Evolutionary conservation across 73 alveolate species (phyloP), one percentile per base, ranked within the genome.

Genomic region (Paramecium sexaurelia): DNA sequence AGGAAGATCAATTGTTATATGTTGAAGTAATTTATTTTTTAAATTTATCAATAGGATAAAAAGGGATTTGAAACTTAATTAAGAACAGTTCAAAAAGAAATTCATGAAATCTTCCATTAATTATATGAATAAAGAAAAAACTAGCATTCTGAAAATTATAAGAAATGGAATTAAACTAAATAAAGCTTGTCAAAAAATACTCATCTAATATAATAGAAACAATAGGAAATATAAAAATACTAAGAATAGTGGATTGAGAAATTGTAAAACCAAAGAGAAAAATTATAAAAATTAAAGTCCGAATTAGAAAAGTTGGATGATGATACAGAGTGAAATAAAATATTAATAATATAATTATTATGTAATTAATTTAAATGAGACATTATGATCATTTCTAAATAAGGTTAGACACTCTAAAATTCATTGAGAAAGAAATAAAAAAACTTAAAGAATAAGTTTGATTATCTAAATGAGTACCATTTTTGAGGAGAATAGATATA

Each of bases 11-110:
- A 45, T 78, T 78, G 41, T 17, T 78, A 22, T 26, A 10, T 11
- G 11, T 39, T 7, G 90, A 78, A 11, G 90, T 78, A 78, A 24
- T 19, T 37, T 36, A 78, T 2, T 51, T n/a, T n/a, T 5, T 10
- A 78, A 19, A 78, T 10, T 2, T 40, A 17, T 10, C 7, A 29
- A 41, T 19, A 78, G 90, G 90, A 40, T 61, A 40, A 78, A 32
- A 78, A 78, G 73, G 90, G 55, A 40, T 78, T 78, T 43, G 73
- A 78, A 19, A 78, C 71, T 20, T 20, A 78, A 78, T 78, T 78
- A 47, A 78, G 36, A 45, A 78, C 90, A 3, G 36, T 78, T 20
- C 20, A 39, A 24, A 39, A 78, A 43, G 90, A 78, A 43, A 78
- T 78, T 22, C 90, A 78, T 43, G 71, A 71, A 3, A 19, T 32